Percentiles rank a stretch among this genome's conserved stretches.
Conservation (phyloP, 83 land plant species). For the Larix sibirica region DNA sequence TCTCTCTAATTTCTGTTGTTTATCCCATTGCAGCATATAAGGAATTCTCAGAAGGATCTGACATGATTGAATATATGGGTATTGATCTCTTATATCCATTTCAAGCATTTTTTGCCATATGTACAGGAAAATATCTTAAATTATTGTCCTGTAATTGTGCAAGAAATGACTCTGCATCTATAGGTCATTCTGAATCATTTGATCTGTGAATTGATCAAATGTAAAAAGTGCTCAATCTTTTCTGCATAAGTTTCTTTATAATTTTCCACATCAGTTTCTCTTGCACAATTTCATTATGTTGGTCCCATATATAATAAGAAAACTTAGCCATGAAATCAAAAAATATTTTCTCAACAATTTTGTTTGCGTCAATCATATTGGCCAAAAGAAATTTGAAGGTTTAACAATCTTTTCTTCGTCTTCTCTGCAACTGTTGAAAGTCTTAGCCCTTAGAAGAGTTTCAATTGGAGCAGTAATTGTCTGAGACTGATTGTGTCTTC, state of each 20-base stretch:
- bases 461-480: too few relatives aligned
- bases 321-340: not conserved
- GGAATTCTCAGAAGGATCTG: not conserved
- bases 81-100: not conserved
- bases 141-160: not conserved
- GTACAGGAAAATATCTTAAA: not conserved
- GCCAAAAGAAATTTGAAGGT: too few relatives aligned
- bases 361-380: too few relatives aligned
- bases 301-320: not conserved
- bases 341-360: not conserved
- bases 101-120: too few relatives aligned
- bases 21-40: not conserved
- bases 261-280: too few relatives aligned
- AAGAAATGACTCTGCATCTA: not conserved
- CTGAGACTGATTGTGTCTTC: too few relatives aligned
- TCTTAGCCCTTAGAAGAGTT: too few relatives aligned
- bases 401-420: too few relatives aligned
- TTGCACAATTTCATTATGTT: not conserved
- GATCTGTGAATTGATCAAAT: too few relatives aligned
- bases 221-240: not conserved
- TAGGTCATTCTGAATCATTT: too few relatives aligned
- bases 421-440: too few relatives aligned
- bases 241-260: too few relatives aligned
- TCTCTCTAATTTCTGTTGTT: not conserved
- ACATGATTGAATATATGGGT: conserved; percentile 10